phyloP scores from a whole-genome alignment of 2,329 filamentous ascomycete species.

The Aspergillus novofumigatus region DNA sequence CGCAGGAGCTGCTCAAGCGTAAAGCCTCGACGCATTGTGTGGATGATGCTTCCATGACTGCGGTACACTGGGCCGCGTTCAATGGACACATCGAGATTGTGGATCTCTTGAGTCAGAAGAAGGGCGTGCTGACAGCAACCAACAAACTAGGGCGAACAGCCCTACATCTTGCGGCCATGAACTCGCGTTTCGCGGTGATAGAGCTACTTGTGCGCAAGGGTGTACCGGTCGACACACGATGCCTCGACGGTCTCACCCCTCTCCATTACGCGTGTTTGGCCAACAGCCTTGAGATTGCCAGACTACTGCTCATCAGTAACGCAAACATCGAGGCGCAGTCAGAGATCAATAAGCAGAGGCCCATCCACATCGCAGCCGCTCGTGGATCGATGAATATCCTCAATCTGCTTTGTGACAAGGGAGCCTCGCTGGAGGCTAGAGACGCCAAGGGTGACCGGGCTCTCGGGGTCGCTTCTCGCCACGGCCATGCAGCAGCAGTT shows the following conservation, averaged over 20 bases:
- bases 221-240: constrained; percentile 26
- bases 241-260: constrained; percentile 25
- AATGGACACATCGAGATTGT: constrained; percentile 38
- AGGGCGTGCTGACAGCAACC: constrained; percentile 21
- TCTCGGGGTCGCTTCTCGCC: constrained; percentile 29
- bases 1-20: constrained; percentile 28
- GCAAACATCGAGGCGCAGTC: constrained; percentile 33
- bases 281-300: constrained; percentile 26
- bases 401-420: constrained; percentile 29
- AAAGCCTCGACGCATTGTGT: constrained; percentile 25
- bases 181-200: constrained; percentile 34
- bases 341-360: constrained; percentile 21
- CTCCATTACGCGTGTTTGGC: constrained; percentile 38
- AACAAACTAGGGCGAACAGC: constrained; percentile 31
- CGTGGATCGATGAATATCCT: constrained; percentile 27
- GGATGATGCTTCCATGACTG: constrained; percentile 35
- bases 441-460: constrained; percentile 32
- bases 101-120: constrained; percentile 28
- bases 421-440: constrained; percentile 30
- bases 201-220: constrained; percentile 35
- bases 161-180: constrained; percentile 34
- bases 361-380: constrained; percentile 33
- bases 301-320: constrained; percentile 29
- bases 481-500: constrained; percentile 32
- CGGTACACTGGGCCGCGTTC: constrained; percentile 37